Base-by-base conservation (phyloP, 371 early-diverging fungal species). In the Choanephora cucurbitarum region DNA sequence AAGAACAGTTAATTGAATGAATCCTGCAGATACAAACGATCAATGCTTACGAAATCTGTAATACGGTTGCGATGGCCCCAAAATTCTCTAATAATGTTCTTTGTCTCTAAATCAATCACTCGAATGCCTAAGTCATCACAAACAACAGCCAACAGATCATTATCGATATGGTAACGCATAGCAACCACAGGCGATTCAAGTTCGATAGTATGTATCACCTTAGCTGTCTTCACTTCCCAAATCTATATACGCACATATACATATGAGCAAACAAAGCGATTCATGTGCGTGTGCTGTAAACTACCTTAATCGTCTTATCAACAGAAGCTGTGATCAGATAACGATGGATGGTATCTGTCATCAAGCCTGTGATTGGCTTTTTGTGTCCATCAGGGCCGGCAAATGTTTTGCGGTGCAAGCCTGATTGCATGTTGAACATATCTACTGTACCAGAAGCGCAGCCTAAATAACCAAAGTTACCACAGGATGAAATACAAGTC, bases 381-480 rank as follows among this genome's bases (percentile, higher is more conserved):
- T 71, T 76, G 64, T 97, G 98, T n/a, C 90, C 77, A 60, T 72
- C 73, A 37, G 52, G 46, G 2, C 75, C 82, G 4, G 58, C 53
- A 57, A 90, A 91, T 13, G 86, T 71, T 58, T 84, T 84, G 22
- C 93, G 84, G 39, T 80, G 73, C 43, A 84, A 48, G 13, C 96
- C 97, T 21, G 96, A 96, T 63, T 98, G 99, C 85, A 97, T 77
- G 80, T 96, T 97, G 82, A 81, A 93, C 89, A 91, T 89, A 47
- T 94, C 93, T 43, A 97, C 77, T 14, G 61, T 60, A 48, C 97
- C 99, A 22, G 71, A 66, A 3, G 83, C 74, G 21, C 90, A 80
- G 2, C 97, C 99, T 8, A 94, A 66, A 52, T 93, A 85, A 5
- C 88, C 93, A 84, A 89, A 97, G 72, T 96, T 94, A 47, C 98